Conservation (phyloP, 257 asterid genomes). For the Salvia miltiorrhiza region DNA sequence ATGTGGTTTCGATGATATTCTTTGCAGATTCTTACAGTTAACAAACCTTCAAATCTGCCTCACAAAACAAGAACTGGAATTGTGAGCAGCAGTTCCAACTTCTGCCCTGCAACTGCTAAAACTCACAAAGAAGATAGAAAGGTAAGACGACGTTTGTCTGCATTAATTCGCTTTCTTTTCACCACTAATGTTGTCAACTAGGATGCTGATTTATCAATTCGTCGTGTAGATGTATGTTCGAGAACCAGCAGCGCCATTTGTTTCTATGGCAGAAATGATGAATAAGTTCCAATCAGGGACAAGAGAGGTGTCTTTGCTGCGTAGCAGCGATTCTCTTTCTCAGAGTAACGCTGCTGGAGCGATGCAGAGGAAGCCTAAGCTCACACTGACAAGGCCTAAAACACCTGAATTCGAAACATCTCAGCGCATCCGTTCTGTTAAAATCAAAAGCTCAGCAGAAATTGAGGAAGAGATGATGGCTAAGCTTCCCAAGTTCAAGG, state of each 20-base stretch:
- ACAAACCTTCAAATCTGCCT: conserved; percentile 56
- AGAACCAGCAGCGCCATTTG: conserved; percentile 68
- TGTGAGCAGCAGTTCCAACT: conserved; percentile 37
- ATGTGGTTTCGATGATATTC: neutral
- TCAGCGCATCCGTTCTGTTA: conserved; percentile 72
- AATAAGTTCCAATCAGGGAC: conserved; percentile 80
- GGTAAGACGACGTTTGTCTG: conserved; percentile 29
- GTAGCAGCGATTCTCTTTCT: conserved; percentile 35
- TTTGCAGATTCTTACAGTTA: conserved; percentile 70
- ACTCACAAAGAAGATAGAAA: conserved; percentile 63
- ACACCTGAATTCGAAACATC: conserved; percentile 88
- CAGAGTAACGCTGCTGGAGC: conserved; percentile 40
- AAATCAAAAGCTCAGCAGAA: conserved; percentile 76
- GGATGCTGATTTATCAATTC: conserved; percentile 9
- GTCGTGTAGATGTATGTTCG: conserved; percentile 61
- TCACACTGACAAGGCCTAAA: conserved; percentile 83
- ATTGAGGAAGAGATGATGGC: conserved; percentile 95
- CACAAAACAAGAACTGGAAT: conserved; percentile 74
- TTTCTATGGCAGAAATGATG: conserved; percentile 93
- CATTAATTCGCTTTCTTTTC: neutral
- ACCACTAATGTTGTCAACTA: neutral
- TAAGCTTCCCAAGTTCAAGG: conserved; percentile 86
- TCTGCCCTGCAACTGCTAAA: conserved; percentile 47
- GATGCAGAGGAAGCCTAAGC: conserved; percentile 57
- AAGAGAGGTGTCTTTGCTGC: conserved; percentile 51